Evolutionary conservation across 305 asterid species (phyloP).

Genomic region (Fraxinus paxiana): DNA sequence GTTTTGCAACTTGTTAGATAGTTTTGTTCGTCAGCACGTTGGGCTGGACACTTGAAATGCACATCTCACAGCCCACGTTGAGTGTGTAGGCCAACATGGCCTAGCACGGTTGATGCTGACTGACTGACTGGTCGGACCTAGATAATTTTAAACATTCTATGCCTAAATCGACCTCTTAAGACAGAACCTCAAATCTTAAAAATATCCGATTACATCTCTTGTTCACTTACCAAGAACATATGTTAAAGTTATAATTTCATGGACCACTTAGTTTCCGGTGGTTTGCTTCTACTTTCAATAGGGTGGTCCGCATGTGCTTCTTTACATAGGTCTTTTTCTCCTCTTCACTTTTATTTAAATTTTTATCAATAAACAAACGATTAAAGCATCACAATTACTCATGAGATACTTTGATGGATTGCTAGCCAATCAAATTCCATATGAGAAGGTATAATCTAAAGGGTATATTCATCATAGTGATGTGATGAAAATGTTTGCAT

Average conservation of each 20-base stretch:
- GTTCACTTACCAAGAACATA: constrained; percentile 13
- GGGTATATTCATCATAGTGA: constrained; percentile 7
- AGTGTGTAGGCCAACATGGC: neutral
- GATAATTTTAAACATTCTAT: neutral
- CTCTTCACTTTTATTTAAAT: constrained; percentile 13
- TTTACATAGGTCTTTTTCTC: constrained; percentile 24
- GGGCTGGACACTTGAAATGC: constrained; percentile 18
- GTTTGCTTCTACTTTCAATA: constrained; percentile 26
- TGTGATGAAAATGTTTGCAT: constrained; percentile 2
- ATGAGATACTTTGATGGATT: constrained; percentile 14
- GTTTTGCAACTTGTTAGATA: constrained; percentile 22
- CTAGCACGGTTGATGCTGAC: neutral
- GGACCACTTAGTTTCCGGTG: constrained; percentile 35
- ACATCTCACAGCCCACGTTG: constrained; percentile 7
- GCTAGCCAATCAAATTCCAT: neutral
- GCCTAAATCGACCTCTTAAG: neutral
- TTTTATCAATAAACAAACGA: constrained; percentile 29
- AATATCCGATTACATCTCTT: neutral
- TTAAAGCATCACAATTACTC: constrained; percentile 34
- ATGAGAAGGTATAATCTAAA: neutral
- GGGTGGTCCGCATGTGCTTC: constrained; percentile 82
- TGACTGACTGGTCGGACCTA: neutral
- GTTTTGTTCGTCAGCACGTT: neutral
- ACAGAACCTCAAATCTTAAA: neutral
- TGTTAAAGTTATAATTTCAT: constrained; percentile 36